Evolutionary conservation across 2,329 filamentous ascomycete genomes (phyloP).

Genomic region (Exophiala dermatitidis): DNA sequence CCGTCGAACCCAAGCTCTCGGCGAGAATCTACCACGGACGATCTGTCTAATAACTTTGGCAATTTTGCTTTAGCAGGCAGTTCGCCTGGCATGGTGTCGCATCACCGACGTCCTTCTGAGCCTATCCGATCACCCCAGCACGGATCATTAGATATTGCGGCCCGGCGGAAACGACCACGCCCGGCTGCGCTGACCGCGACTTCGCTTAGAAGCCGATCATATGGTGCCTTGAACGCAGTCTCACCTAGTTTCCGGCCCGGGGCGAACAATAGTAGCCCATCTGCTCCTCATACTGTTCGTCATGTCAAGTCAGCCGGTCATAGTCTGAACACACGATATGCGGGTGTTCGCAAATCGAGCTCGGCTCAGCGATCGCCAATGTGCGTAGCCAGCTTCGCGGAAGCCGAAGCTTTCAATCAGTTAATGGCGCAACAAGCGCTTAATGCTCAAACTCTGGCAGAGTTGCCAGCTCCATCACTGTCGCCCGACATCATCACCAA

Average conservation of each 20-base stretch:
- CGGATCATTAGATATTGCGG: constrained; percentile 41
- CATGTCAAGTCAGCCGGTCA: constrained; percentile 42
- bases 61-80: constrained; percentile 21
- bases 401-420: constrained; percentile 34
- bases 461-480: constrained; percentile 15
- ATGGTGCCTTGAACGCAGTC: constrained; percentile 35
- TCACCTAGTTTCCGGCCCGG: constrained; percentile 36
- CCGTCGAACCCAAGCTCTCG: constrained; percentile 23
- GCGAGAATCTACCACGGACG: constrained; percentile 23
- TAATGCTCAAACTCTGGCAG: constrained; percentile 8
- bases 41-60: constrained; percentile 23
- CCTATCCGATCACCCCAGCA: constrained; percentile 25
- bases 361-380: constrained; percentile 43
- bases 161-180: constrained; percentile 40
- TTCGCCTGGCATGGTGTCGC: constrained; percentile 6
- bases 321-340: constrained; percentile 39
- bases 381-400: constrained; percentile 40
- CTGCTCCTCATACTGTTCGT: constrained; percentile 35
- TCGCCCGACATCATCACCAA: constrained; percentile 14
- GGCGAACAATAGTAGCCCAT: constrained; percentile 30
- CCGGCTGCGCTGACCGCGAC: constrained; percentile 42
- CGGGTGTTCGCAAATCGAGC: constrained; percentile 42
- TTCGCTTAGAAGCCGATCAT: constrained; percentile 32
- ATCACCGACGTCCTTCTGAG: constrained; percentile 58
- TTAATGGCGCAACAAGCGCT: constrained; percentile 25